Evolutionary conservation across 495 filamentous ascomycete genomes (phyloP), one percentile per base, ranked within the genome.

Genomic region (Xylaria grammica): DNA sequence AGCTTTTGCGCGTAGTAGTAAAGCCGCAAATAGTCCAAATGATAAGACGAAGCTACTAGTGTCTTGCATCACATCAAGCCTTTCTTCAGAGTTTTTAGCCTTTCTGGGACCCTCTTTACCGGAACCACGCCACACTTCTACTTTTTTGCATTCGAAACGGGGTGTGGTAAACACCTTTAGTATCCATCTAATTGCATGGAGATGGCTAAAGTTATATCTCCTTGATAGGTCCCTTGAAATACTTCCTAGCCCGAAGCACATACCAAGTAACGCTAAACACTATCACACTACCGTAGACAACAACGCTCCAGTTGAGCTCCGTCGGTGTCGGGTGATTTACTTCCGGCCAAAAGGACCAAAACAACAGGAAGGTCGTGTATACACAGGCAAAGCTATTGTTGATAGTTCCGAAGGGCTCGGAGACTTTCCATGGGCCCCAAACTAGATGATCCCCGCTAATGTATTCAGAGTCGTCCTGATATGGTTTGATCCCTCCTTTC

Each of bases 351-450:
- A 84, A 82, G 30, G 67, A 76, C 69, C 70, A 81, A 44, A 76
- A 67, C 24, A 65, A 67, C 8, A 76, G 64, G 67, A 76, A 84
- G 1, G 70, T 11, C 67, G 77, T 74, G 59, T 81, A 85, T 46
- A 60, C 56, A 8, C 76, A 63, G 20, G 71, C 71, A 27, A 72
- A 67, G 26, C 72, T 66, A 60, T 84, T 81, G 67, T 81, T 62
- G 11, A 60, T 32, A 10, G 71, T 42, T 9, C 71, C 75, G 4
- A 85, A 74, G 0, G 77, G 72, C 57, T 60, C 67, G 46, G 74
- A 67, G 40, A 79, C 68, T 19, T 72, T 76, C 66, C 80, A 85
- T 0, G 80, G 78, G n/a, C 83, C 83, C 81, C 82, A 86, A 8
- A 70, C 66, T 3, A 85, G 74, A 42, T 73, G 64, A 6, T 74